Base-by-base conservation (phyloP, 495 filamentous ascomycete genomes). In the Penicillium bovifimosum region DNA sequence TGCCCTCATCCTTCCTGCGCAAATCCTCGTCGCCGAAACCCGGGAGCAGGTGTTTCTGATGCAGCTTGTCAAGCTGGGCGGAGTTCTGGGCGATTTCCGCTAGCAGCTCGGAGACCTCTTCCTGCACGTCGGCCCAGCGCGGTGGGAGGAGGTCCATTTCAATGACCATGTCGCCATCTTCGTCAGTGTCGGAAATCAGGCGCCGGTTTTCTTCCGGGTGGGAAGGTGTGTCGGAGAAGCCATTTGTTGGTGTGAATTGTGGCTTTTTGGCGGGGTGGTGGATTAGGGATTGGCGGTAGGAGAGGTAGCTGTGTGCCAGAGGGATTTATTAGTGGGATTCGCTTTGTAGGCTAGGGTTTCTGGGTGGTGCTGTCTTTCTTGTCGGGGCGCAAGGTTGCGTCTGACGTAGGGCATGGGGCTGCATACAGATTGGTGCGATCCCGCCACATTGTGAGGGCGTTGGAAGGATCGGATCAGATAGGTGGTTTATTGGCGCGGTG, bases 131-230 rank as follows among this genome's bases (percentile, higher is more conserved):
- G 51, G 90, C 83, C 95, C 93, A 98, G 46, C 92, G 85, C 34
- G 95, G 93, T 0, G 93, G 95, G 9, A 98, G 78, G 10, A 96
- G 75, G 70, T 96, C 92, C 93, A 98, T 97, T 76, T 98, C 93
- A 57, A 98, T 98, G 44, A 98, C 82, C 14, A 89, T 87, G 67
- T 97, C 93, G 55, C 91, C 92, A 66, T 96, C 90, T 63, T 87
- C 86, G 53, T 80, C 84, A 8, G 80, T 71, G 16, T 69, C 72
- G 53, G 91, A 87, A 65, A 97, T 86, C 54, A 98, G 86, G 16
- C 91, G 88, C 44, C 87, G 86, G 58, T 89, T 86, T 74, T 97
- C 91, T 59, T 88, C 82, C 17, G 80, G 75, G 24, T 86, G 78
- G 48, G 77, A 78, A 58, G 64, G 70, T 56, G 67, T 62, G 68